Base-by-base conservation (phyloP, 2,329 filamentous ascomycete genomes). In the Sporothrix dimorphospora region DNA sequence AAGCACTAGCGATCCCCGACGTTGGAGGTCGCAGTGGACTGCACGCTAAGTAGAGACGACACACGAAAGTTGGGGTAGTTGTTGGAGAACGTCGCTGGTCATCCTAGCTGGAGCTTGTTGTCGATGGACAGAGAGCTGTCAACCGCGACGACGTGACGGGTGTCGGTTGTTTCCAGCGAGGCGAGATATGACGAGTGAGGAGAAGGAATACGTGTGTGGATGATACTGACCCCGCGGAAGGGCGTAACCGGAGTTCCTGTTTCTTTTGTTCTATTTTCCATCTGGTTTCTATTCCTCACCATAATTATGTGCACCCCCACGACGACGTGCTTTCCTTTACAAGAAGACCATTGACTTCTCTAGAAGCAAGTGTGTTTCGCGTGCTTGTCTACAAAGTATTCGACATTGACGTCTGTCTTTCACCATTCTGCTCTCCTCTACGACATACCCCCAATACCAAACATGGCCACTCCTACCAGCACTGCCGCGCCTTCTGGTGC, bases 301-400 rank as follows among this genome's bases (percentile, higher is more conserved):
- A 30, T 30, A 55, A 55, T 55, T 55, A 16, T 55, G 53, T 55
- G 53, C 53, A 4, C 55, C 55, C 30, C 55, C 51, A 55, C 51
- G 51, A 14, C 53, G 24, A 30, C 55, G 34, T 61, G 30, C 30
- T 38, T 38, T 38, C 34, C 55, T 3, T n/a, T 61, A 61, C 55
- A 61, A 61, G 30, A 61, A 61, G 55, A 61, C 55, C 30, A 6
- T 19, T 38, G 55, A 61, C 55, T 30, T 61, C 55, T 40, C 27
- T 38, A 16, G 6, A 27, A 27, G 16, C 19, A 8, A 19, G 12
- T 6, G 27, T 61, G 55, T 61, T 61, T 61, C 16, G 30, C 55
- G 55, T 61, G 55, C 27, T 61, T 51, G 47, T 21, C 2, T 19
- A n/a, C 47, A 16, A 16, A 51, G 47, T 51, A 51, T 51, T 51